Percentiles rank a stretch among this genome's conserved stretches.
Conservation (phyloP, 441 rosid species). For the Corymbia calophylla region DNA sequence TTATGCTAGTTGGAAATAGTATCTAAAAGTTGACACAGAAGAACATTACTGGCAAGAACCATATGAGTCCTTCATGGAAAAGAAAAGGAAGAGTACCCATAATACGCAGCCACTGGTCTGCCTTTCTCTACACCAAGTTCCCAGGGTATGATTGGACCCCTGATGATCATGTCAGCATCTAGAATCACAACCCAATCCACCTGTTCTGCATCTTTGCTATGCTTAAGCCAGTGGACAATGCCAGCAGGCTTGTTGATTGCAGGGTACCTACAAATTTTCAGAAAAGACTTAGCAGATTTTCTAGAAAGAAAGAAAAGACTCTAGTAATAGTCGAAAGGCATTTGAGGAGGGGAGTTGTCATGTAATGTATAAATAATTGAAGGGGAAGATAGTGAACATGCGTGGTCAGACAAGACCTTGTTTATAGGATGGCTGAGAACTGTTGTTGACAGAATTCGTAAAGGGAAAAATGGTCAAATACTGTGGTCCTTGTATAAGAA, state of each 20-base stretch:
- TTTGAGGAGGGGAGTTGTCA: neutral
- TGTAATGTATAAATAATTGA: neutral
- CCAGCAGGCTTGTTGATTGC: constrained; percentile 99
- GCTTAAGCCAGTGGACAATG: constrained; percentile 86
- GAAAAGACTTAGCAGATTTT: neutral
- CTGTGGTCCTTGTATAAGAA: neutral
- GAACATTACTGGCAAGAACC: neutral
- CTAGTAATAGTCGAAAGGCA: neutral
- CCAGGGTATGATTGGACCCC: constrained; percentile 97
- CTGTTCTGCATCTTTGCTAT: constrained; percentile 81
- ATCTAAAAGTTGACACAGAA: neutral
- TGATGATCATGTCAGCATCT: constrained; percentile 94
- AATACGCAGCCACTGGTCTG: constrained; percentile 81
- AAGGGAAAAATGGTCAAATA: neutral
- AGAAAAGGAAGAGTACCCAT: constrained; percentile 45
- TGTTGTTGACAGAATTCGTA: neutral
- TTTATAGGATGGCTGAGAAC: neutral
- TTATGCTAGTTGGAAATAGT: neutral
- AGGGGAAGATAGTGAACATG: neutral
- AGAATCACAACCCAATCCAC: constrained; percentile 98
- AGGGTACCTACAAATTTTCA: constrained; percentile 62
- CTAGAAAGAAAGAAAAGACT: neutral
- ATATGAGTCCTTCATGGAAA: neutral
- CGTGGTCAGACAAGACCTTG: neutral
- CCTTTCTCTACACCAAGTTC: constrained; percentile 93